These are phyloP conservation scores for Madurella fahalii DNA, from an alignment of 2,329 filamentous ascomycete genomes.

Conservation along the genomic window DNA sequence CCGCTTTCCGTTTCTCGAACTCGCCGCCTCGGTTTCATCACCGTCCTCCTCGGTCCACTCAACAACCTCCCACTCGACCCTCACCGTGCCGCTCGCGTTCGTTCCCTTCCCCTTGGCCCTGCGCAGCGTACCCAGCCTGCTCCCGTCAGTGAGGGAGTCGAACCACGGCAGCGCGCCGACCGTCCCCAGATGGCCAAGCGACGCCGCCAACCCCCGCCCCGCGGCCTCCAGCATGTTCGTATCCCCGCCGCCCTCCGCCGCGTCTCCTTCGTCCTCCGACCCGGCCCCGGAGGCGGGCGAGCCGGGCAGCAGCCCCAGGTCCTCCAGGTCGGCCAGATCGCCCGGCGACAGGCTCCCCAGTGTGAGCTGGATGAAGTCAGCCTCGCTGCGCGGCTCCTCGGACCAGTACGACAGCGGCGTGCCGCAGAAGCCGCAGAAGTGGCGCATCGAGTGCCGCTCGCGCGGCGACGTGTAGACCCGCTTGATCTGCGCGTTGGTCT, in stretches of 20 bases:
- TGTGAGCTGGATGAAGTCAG: slow-evolving; percentile 74
- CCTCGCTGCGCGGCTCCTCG: slow-evolving; percentile 65
- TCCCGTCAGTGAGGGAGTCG: slow-evolving; percentile 74
- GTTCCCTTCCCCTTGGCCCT: slow-evolving; percentile 53
- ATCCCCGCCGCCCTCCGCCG: slow-evolving; percentile 45
- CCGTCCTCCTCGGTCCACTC: slow-evolving; percentile 59
- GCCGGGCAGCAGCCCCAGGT: slow-evolving; percentile 64
- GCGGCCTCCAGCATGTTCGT: background rate
- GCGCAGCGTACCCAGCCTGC: slow-evolving; percentile 62
- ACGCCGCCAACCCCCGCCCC: slow-evolving; percentile 23
- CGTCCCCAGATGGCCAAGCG: slow-evolving; percentile 45
- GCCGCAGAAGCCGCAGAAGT: slow-evolving; percentile 91
- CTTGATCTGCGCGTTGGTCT: slow-evolving; percentile 63
- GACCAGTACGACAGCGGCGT: slow-evolving; percentile 82
- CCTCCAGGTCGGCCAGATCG: slow-evolving; percentile 68
- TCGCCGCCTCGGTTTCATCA: slow-evolving; percentile 28
- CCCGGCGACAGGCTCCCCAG: slow-evolving; percentile 71
- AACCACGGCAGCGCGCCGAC: slow-evolving; percentile 82
- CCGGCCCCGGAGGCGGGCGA: slow-evolving; percentile 28
- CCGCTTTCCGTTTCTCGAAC: slow-evolving; percentile 45
- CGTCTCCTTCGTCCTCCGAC: slow-evolving; percentile 24
- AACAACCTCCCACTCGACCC: slow-evolving; percentile 77
- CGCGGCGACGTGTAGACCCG: slow-evolving; percentile 60
- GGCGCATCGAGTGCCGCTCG: slow-evolving; percentile 58
- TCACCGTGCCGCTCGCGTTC: slow-evolving; percentile 53